Conservation (phyloP, 2,329 filamentous ascomycete species). For the Hypoxylon sp. region DNA sequence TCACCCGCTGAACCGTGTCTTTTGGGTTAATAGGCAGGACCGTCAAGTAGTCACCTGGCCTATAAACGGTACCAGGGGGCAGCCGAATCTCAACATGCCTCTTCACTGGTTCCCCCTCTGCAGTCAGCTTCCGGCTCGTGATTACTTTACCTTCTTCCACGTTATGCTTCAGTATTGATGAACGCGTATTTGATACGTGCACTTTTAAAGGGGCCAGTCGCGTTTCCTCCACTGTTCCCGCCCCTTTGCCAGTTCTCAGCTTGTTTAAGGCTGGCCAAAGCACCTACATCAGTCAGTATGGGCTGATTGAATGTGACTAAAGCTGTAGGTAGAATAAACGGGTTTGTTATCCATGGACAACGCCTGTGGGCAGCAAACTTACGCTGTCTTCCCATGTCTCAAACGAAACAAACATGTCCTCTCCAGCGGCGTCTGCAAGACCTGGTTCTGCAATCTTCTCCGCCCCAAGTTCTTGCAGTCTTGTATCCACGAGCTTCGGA, state of each 20-base stretch:
- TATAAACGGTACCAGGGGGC: conserved; percentile 66
- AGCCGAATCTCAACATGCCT: conserved; percentile 65
- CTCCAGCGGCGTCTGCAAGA: conserved; percentile 68
- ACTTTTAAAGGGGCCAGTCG: conserved; percentile 46
- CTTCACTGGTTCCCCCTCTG: conserved; percentile 60
- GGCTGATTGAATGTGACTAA: not conserved
- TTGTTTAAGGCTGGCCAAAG: conserved; percentile 32
- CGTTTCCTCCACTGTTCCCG: not conserved
- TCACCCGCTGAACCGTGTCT: conserved; percentile 65
- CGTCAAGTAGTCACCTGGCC: conserved; percentile 73
- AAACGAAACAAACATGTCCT: conserved; percentile 76
- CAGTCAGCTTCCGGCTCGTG: conserved; percentile 59
- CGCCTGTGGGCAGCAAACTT: not conserved
- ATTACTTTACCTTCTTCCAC: conserved; percentile 62
- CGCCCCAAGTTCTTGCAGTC: conserved; percentile 64
- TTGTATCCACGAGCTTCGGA: conserved; percentile 71
- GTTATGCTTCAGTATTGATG: conserved; percentile 61
- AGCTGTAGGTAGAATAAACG: not conserved
- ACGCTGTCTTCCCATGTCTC: conserved; percentile 75
- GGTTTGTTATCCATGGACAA: not conserved
- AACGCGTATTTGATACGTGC: conserved; percentile 50
- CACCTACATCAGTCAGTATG: conserved; percentile 14
- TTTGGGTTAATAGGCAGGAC: conserved; percentile 70
- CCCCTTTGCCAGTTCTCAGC: conserved; percentile 3
- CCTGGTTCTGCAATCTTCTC: conserved; percentile 56